Percentiles rank a stretch among this genome's conserved stretches.
Conservation (phyloP, 2,329 filamentous ascomycete species). For the Sphaerulina vaccinii region DNA sequence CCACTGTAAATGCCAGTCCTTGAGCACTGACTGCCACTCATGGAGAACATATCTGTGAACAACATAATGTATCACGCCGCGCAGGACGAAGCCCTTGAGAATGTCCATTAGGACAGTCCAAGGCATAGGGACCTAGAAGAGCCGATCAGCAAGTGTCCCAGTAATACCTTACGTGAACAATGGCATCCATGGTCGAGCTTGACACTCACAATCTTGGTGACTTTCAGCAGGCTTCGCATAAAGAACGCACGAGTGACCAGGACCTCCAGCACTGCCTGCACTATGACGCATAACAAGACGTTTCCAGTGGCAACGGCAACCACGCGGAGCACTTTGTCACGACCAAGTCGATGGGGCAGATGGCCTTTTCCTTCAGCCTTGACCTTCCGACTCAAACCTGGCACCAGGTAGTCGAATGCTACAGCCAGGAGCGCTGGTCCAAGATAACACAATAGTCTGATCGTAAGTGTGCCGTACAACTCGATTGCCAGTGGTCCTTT, state of each 20-base stretch:
- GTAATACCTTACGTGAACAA: not conserved
- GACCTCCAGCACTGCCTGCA: conserved; percentile 58
- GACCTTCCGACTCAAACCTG: conserved; percentile 65
- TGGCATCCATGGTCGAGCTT: not conserved
- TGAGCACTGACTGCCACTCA: conserved; percentile 35
- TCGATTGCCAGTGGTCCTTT: conserved; percentile 75
- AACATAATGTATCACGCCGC: conserved; percentile 68
- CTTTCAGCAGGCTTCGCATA: conserved; percentile 55
- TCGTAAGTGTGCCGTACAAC: conserved; percentile 65
- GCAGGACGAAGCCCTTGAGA: conserved; percentile 51
- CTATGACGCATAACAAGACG: conserved; percentile 50
- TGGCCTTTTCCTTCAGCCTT: conserved; percentile 63
- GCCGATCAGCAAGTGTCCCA: no score
- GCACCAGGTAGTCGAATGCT: conserved; percentile 67
- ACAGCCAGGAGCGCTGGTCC: conserved; percentile 71
- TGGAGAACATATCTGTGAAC: conserved; percentile 70
- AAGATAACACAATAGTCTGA: conserved; percentile 70
- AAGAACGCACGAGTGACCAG: conserved; percentile 54
- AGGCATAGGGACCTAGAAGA: conserved; percentile 45
- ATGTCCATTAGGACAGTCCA: conserved; percentile 60
- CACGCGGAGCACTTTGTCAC: conserved; percentile 49
- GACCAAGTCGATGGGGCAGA: conserved; percentile 47
- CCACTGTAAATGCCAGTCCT: conserved; percentile 52
- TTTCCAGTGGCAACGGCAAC: conserved; percentile 57
- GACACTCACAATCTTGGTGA: conserved; percentile 56